Conservation (phyloP, 768 basidiomycete species). For the Auriscalpium orientale region DNA sequence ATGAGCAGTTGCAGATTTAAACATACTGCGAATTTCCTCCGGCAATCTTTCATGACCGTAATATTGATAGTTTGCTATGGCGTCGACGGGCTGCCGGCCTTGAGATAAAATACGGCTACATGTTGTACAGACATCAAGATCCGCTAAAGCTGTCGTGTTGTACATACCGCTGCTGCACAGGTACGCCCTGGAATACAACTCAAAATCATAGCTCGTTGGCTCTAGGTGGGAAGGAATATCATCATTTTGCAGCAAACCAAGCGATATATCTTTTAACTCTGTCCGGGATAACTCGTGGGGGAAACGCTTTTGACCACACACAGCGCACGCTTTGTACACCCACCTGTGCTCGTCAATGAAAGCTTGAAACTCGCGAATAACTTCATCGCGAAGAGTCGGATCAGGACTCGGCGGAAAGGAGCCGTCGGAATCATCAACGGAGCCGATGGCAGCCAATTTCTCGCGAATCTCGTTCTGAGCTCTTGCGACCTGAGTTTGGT, state of each 20-base stretch:
- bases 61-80: constrained; percentile 1
- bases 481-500: not conserved
- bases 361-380: not conserved
- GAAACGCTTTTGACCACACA: not conserved
- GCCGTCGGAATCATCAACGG: not conserved
- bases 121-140: not conserved
- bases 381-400: not conserved
- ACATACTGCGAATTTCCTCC: not conserved
- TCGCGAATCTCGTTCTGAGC: not conserved
- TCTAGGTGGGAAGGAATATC: not conserved
- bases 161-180: not conserved
- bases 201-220: not conserved
- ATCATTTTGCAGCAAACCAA: not conserved
- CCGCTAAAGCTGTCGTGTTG: no score
- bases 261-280: not conserved
- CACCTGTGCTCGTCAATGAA: not conserved
- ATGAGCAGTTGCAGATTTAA: not conserved
- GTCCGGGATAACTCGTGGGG: not conserved
- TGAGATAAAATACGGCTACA: not conserved
- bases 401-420: not conserved
- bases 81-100: not conserved
- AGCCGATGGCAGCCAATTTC: not conserved
- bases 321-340: not conserved
- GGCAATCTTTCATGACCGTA: not conserved
- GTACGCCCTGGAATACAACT: not conserved